These are phyloP conservation scores for Pyrenophora seminiperda DNA, from an alignment of 2,329 filamentous ascomycete genomes.

Conservation along the genomic window DNA sequence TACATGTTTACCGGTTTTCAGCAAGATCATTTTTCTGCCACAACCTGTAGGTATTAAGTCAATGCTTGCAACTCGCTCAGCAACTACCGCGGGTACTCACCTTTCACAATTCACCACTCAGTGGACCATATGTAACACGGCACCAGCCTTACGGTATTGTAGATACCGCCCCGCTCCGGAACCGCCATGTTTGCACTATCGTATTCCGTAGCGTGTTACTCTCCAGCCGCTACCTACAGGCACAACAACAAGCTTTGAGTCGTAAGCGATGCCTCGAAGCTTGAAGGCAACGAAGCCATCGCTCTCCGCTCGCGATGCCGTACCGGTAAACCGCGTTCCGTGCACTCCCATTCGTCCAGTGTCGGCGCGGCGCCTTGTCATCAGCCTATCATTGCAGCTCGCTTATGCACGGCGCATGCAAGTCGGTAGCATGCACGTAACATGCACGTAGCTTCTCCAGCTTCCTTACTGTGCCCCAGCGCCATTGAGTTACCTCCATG, in stretches of 20 bases:
- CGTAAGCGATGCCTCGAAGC: conserved; percentile 10
- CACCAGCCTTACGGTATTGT: too few relatives aligned
- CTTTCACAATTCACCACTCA: too few relatives aligned
- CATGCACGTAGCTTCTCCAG: background rate
- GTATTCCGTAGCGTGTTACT: background rate
- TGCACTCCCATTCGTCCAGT: conserved; percentile 23
- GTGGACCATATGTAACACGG: too few relatives aligned
- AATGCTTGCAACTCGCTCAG: too few relatives aligned
- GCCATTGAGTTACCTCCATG: conserved; percentile 22
- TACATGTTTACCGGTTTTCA: too few relatives aligned
- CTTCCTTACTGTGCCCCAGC: conserved; percentile 8
- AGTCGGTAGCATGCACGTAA: background rate
- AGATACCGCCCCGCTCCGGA: too few relatives aligned
- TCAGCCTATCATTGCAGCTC: conserved; percentile 12
- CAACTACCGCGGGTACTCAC: too few relatives aligned
- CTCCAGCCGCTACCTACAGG: background rate
- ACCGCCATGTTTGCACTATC: background rate
- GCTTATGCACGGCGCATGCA: conserved; percentile 16
- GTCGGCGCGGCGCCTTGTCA: conserved; percentile 24
- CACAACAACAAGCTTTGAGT: conserved; percentile 16
- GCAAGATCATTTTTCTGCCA: too few relatives aligned
- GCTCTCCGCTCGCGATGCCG: conserved; percentile 1
- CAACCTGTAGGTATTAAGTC: too few relatives aligned
- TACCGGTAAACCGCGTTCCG: conserved; percentile 1
- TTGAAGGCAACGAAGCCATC: background rate